Evolutionary conservation across 2,329 filamentous ascomycete genomes (phyloP).

Genomic region (Ceratocystis alfenasii): DNA sequence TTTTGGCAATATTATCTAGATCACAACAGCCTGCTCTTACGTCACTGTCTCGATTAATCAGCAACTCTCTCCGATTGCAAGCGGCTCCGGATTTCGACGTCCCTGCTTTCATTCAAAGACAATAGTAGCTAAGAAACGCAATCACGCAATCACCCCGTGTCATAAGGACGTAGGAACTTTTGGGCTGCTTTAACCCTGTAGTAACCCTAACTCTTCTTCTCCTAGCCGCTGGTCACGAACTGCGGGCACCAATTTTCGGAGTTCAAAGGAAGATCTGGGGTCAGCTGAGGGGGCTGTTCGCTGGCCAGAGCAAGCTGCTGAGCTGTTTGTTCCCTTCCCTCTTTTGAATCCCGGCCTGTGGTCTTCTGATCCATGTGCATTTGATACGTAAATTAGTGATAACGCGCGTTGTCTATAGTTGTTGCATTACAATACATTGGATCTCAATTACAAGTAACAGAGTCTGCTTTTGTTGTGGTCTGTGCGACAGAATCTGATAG

Average conservation of each 20-base stretch:
- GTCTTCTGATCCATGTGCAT: background rate
- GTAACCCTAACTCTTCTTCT: no score
- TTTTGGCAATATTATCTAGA: no score
- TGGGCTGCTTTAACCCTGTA: background rate
- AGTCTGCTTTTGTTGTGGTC: background rate
- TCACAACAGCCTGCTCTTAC: background rate
- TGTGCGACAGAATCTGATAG: background rate
- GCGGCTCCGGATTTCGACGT: background rate
- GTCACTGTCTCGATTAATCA: background rate
- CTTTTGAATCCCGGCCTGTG: no score
- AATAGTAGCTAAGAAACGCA: background rate
- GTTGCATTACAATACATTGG: no score
- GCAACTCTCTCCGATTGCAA: background rate
- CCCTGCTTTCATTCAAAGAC: background rate
- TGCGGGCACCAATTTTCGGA: no score
- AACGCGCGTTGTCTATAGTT: no score
- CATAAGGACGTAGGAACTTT: slow-evolving; percentile 2
- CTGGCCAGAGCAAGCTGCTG: background rate
- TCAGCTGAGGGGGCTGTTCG: background rate
- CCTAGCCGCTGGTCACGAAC: no score
- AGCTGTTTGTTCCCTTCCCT: background rate
- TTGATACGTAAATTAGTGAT: background rate
- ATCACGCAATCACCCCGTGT: slow-evolving; percentile 4
- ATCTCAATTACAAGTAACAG: no score
- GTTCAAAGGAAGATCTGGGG: background rate